Conservation (phyloP, 75 land plant species). For the Picea glauca region DNA sequence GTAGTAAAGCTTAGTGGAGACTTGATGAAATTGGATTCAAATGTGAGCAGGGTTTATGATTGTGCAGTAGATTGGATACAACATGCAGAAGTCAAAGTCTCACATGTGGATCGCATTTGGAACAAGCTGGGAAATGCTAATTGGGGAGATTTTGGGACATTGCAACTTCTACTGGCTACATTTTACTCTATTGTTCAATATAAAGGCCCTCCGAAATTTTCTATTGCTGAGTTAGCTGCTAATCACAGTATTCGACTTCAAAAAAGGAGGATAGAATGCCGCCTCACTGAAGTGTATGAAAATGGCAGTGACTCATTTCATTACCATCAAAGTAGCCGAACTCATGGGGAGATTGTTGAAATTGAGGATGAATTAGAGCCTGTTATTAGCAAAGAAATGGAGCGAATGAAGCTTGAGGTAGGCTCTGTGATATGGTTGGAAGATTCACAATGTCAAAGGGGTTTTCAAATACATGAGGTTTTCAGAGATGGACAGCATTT, state of each 20-base stretch:
- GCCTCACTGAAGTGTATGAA: slow-evolving; percentile 35
- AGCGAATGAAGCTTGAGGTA: slow-evolving; percentile 44
- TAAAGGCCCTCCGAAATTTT: slow-evolving; percentile 56
- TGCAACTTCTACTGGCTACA: slow-evolving; percentile 60
- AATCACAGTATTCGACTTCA: slow-evolving; percentile 64
- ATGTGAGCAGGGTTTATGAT: slow-evolving; percentile 53
- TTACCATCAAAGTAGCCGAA: slow-evolving; percentile 34
- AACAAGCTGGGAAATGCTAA: slow-evolving; percentile 79
- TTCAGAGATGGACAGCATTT: slow-evolving; percentile 33
- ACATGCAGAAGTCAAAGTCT: slow-evolving; percentile 55
- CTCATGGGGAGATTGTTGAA: slow-evolving; percentile 72
- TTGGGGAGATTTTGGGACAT: slow-evolving; percentile 70
- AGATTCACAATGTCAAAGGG: slow-evolving; percentile 54
- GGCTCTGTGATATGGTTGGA: slow-evolving; percentile 73
- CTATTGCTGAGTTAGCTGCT: slow-evolving; percentile 63
- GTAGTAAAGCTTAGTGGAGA: slow-evolving; percentile 76
- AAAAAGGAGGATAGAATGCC: slow-evolving; percentile 57
- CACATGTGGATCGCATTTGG: slow-evolving; percentile 61
- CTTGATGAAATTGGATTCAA: slow-evolving; percentile 44
- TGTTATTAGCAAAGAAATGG: slow-evolving; percentile 36
- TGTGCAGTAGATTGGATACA: slow-evolving; percentile 71
- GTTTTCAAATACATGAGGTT: slow-evolving; percentile 50
- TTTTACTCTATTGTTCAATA: slow-evolving; percentile 58
- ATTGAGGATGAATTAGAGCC: slow-evolving; percentile 50
- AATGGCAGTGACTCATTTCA: slow-evolving; percentile 46